Evolutionary conservation across 352 stramenopile genomes (phyloP).

Genomic region (Poterioochromonas sp.): DNA sequence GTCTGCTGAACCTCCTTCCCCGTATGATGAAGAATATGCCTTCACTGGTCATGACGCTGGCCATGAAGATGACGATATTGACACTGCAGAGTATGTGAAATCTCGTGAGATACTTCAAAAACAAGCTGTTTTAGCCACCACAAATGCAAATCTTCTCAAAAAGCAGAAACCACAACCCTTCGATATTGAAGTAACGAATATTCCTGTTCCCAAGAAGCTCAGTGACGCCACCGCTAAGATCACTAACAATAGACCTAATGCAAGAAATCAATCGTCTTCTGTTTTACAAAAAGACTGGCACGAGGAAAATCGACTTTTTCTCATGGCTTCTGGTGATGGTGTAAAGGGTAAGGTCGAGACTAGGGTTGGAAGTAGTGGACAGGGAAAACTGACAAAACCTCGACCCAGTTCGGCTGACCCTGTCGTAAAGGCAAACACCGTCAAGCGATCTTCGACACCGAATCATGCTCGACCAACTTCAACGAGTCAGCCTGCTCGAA

Average conservation of each 20-base stretch:
- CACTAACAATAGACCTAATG: no score
- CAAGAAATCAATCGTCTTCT: no score
- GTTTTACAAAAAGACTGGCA: slow-evolving; percentile 9
- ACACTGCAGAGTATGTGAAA: background rate
- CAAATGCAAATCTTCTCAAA: no score
- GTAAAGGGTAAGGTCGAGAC: background rate
- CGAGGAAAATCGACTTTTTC: background rate
- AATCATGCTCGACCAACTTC: no score
- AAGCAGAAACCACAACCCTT: no score
- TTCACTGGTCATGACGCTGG: slow-evolving; percentile 17
- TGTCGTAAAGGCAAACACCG: no score
- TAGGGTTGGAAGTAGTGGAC: background rate
- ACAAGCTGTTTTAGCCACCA: background rate
- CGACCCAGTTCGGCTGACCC: no score
- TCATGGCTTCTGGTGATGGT: slow-evolving; percentile 1
- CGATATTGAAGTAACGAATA: no score
- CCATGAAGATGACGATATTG: slow-evolving; percentile 3
- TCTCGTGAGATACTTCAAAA: no score
- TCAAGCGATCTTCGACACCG: no score
- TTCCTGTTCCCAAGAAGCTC: no score
- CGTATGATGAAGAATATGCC: background rate
- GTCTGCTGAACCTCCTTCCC: background rate
- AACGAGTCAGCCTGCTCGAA: no score
- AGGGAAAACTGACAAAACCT: background rate
- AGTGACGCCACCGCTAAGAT: background rate